Evolutionary conservation across 2,329 filamentous ascomycete species (phyloP).

Genomic region (Calonectria crousiana): DNA sequence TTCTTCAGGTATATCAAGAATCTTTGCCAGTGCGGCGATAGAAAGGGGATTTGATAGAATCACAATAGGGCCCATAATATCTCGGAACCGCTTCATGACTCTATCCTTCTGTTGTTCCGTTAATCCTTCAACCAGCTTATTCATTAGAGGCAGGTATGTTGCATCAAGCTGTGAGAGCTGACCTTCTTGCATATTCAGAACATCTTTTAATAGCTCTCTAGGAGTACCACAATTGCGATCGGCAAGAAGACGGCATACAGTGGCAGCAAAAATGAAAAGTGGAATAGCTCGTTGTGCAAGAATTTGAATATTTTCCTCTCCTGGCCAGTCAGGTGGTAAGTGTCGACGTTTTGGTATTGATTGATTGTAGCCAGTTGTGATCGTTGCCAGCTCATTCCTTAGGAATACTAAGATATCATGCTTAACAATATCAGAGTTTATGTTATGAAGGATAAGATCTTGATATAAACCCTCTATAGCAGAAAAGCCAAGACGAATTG

Average conservation of each 20-base stretch:
- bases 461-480: slow-evolving; percentile 31
- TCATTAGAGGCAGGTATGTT: slow-evolving; percentile 25
- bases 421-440: slow-evolving; percentile 42
- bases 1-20: slow-evolving; percentile 23
- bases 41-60: slow-evolving; percentile 46
- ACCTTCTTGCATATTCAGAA: no score
- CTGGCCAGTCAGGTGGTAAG: not conserved
- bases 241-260: slow-evolving; percentile 26
- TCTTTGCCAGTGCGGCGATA: slow-evolving; percentile 34
- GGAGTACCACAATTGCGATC: slow-evolving; percentile 9
- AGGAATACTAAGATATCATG: not conserved
- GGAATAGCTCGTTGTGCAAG: slow-evolving; percentile 26
- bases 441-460: slow-evolving; percentile 51
- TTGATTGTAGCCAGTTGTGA: not conserved
- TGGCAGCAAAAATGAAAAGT: slow-evolving; percentile 37
- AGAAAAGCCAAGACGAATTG: slow-evolving; percentile 52
- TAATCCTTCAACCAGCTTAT: slow-evolving; percentile 1
- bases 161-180: slow-evolving; percentile 20
- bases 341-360: not conserved
- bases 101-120: not conserved
- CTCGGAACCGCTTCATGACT: slow-evolving; percentile 19
- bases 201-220: no score
- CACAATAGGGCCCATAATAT: slow-evolving; percentile 11
- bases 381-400: not conserved
- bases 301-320: not conserved